Conservation (phyloP, 345 rosid species). For the Anacardium occidentale region DNA sequence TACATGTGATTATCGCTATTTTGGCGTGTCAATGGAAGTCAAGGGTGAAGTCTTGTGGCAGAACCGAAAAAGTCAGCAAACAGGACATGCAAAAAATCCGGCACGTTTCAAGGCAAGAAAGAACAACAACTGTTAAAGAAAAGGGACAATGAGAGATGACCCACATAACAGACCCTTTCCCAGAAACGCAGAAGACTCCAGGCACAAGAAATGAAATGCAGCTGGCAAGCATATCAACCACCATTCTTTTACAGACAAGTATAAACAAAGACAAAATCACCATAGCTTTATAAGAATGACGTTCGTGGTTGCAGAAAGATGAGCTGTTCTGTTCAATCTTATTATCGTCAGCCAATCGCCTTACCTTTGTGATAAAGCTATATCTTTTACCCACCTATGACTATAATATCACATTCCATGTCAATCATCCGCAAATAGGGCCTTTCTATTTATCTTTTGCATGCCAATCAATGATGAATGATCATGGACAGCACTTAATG, state of each 20-base stretch:
- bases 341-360: slow-evolving; percentile 6
- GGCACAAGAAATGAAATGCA: not conserved
- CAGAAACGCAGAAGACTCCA: not conserved
- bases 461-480: not conserved
- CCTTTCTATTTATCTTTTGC: not conserved
- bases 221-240: slow-evolving; percentile 20
- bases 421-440: not conserved
- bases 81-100: not conserved
- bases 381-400: not conserved
- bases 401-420: too few species aligned
- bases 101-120: not conserved
- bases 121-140: not conserved
- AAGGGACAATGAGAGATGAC: not conserved
- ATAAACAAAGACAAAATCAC: not conserved
- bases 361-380: not conserved
- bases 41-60: too few species aligned
- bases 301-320: not conserved
- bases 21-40: too few species aligned
- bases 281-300: not conserved
- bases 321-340: slow-evolving; percentile 7
- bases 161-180: slow-evolving; percentile 1
- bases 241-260: slow-evolving; percentile 2
- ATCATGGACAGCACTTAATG: too few species aligned
- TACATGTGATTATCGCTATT: too few species aligned
- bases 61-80: too few species aligned